A percentile compares a stretch with the other conserved stretches of the same genome.
Evolutionary conservation across 805 yeast species (phyloP).

Genomic region (Schwanniomyces occidentalis): DNA sequence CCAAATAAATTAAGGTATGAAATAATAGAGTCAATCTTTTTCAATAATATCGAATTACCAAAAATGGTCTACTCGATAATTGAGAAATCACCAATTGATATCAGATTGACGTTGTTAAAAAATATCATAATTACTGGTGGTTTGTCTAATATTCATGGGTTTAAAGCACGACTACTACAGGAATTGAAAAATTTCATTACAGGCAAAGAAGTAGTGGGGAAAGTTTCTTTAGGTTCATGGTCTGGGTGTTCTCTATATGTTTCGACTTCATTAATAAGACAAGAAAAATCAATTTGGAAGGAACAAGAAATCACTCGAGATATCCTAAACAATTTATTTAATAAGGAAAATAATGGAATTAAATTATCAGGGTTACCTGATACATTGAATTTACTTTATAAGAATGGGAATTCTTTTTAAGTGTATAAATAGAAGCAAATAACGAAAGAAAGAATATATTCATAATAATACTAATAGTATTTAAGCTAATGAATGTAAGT

Average conservation of each 20-base stretch:
- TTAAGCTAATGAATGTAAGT: not conserved
- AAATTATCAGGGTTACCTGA: slow-evolving; percentile 11
- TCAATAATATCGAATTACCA: slow-evolving; percentile 6
- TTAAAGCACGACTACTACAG: slow-evolving; percentile 16
- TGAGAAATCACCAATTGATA: slow-evolving; percentile 18
- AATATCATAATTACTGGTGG: slow-evolving; percentile 28
- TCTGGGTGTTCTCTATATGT: slow-evolving; percentile 31
- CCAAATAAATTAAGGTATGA: slow-evolving; percentile 14
- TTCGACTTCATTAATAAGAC: slow-evolving; percentile 16
- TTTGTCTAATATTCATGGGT: slow-evolving; percentile 22
- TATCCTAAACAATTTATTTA: slow-evolving; percentile 8
- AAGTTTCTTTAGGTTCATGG: slow-evolving; percentile 31
- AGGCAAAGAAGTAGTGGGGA: slow-evolving; percentile 6
- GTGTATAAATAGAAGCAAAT: too few species aligned
- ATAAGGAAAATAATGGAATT: slow-evolving; percentile 3
- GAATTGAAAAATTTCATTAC: slow-evolving; percentile 8
- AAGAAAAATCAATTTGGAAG: slow-evolving; percentile 17
- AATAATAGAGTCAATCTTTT: slow-evolving; percentile 12
- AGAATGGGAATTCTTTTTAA: too few species aligned
- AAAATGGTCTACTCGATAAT: slow-evolving; percentile 9
- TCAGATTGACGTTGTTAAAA: slow-evolving; percentile 12
- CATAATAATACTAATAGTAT: too few species aligned
- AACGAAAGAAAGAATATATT: too few species aligned
- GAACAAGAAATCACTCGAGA: slow-evolving; percentile 23
- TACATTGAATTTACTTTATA: slow-evolving; percentile 6